phyloP scores from a whole-genome alignment of 768 basidiomycete species.

The Naganishia randhawae region DNA sequence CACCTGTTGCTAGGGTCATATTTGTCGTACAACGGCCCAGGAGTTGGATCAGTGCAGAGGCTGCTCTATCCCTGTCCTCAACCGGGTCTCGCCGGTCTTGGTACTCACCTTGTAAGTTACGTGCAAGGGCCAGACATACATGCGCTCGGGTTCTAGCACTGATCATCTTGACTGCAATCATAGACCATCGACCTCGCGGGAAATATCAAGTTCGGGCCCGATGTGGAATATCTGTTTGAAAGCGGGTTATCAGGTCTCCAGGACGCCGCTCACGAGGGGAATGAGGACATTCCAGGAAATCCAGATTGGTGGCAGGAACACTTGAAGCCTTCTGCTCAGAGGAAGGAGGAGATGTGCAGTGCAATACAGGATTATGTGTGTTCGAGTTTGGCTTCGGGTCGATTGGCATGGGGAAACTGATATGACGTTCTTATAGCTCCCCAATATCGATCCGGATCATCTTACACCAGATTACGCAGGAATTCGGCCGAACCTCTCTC shows the following conservation, averaged over 20 bases:
- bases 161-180: background rate
- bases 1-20: constrained; percentile 63
- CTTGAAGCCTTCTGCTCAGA: constrained; percentile 62
- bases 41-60: constrained; percentile 63
- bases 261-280: background rate
- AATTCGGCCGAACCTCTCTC: constrained; percentile 74
- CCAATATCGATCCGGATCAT: constrained; percentile 38
- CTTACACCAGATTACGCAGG: constrained; percentile 46
- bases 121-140: too few relatives aligned
- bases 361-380: constrained; percentile 61
- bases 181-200: constrained; percentile 68
- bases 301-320: constrained; percentile 72
- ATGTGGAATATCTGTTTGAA: constrained; percentile 78
- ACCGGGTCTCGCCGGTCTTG: constrained; percentile 70
- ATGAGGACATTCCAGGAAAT: constrained; percentile 48
- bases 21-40: constrained; percentile 78
- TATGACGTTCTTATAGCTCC: constrained; percentile 36
- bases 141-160: background rate
- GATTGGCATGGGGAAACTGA: background rate
- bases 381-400: background rate
- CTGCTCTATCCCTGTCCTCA: constrained; percentile 88
- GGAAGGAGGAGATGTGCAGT: constrained; percentile 62
- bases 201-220: constrained; percentile 85
- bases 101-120: constrained; percentile 66
- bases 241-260: constrained; percentile 33